A percentile compares a stretch with the other conserved stretches of the same genome.
These are phyloP conservation scores for Iberis pinnata DNA, from an alignment of 345 rosid genomes.

Conservation along the genomic window DNA sequence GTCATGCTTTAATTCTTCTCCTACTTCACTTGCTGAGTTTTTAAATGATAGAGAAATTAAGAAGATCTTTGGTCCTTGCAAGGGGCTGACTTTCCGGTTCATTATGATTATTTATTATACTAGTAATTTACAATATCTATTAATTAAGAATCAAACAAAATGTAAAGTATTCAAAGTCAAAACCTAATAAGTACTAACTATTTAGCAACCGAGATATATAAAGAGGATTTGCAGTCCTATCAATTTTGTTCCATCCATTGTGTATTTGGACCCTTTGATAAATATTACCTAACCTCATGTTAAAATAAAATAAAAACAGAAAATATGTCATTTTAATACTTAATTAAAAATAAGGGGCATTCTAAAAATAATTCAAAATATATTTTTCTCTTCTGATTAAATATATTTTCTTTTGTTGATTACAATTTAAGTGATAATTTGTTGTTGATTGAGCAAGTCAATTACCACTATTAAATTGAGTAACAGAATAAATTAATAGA, in stretches of 20 bases:
- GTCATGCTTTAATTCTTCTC: constrained; percentile 33
- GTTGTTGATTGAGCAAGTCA: too few relatives aligned
- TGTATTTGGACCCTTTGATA: constrained; percentile 24
- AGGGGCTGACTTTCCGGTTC: constrained; percentile 28
- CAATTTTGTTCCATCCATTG: constrained; percentile 25
- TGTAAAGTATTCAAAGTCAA: constrained; percentile 25
- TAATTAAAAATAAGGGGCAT: too few relatives aligned
- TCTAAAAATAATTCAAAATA: too few relatives aligned
- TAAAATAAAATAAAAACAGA: too few relatives aligned
- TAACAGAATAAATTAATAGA: too few relatives aligned
- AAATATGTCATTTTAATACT: too few relatives aligned
- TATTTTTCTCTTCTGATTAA: too few relatives aligned
- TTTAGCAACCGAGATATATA: too few relatives aligned
- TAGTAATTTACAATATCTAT: neutral
- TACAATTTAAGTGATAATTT: too few relatives aligned
- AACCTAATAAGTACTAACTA: constrained; percentile 34
- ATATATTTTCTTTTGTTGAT: too few relatives aligned
- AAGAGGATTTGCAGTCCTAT: constrained; percentile 22
- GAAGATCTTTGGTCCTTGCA: constrained; percentile 17
- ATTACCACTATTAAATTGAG: too few relatives aligned
- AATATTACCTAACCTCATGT: constrained; percentile 35
- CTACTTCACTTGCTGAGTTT: constrained; percentile 28
- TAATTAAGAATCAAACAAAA: constrained; percentile 26
- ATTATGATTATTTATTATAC: constrained; percentile 11
- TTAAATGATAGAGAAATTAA: constrained; percentile 9